Conservation (phyloP, 202 grass and related monocot genomes). For the Saccharum hybrid region DNA sequence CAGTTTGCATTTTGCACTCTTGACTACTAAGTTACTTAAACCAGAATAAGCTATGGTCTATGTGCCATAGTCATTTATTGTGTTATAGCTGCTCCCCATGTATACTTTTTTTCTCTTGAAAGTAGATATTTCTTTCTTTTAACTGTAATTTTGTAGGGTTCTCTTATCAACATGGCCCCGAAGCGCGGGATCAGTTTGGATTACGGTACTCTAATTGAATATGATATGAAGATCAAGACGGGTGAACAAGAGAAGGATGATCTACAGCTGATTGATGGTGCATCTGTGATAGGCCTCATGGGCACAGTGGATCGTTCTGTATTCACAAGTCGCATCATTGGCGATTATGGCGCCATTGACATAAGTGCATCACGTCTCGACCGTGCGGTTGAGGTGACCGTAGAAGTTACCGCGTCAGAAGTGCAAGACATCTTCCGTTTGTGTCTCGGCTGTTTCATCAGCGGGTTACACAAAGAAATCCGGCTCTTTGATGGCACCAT, state of each 20-base stretch:
- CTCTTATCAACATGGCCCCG: constrained; percentile 4
- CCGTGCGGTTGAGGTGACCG: not conserved
- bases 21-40: not conserved
- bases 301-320: not conserved
- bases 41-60: not conserved
- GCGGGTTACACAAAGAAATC: not conserved
- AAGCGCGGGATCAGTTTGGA: not conserved
- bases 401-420: not conserved
- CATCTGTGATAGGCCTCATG: not conserved
- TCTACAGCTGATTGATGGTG: constrained; percentile 25
- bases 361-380: not conserved
- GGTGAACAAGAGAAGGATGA: not conserved
- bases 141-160: not conserved
- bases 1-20: not conserved
- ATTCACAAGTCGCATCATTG: constrained; percentile 5
- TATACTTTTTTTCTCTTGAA: too few species aligned
- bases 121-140: not conserved
- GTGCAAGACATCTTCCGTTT: not conserved
- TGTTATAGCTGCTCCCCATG: not conserved
- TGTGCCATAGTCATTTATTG: not conserved
- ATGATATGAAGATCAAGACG: constrained; percentile 26
- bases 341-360: not conserved
- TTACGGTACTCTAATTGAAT: not conserved
- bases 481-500: not conserved
- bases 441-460: not conserved